Percentiles rank a stretch among this genome's conserved stretches.
phyloP scores from a whole-genome alignment of 176 grass and related monocot genomes.

The Rhynchospora pubera region DNA sequence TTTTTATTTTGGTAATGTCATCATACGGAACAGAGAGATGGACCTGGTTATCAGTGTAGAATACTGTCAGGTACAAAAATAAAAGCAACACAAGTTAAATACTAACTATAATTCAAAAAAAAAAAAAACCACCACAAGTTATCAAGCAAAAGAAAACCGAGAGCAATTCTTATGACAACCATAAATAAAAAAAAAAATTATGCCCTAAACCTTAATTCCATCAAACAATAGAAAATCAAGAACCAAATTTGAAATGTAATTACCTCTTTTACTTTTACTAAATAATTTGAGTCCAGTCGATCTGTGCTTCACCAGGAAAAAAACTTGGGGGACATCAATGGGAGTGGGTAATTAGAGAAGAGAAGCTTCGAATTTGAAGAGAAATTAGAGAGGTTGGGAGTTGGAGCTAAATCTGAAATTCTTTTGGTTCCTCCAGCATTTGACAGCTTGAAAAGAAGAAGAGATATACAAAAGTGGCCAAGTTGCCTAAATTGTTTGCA shows the following conservation, averaged over 20 bases:
- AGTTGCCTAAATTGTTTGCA: slow-evolving; percentile 23
- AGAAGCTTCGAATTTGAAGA: slow-evolving; percentile 4
- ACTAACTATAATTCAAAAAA: background rate
- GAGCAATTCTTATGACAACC: background rate
- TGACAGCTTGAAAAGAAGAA: slow-evolving; percentile 28
- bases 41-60: background rate
- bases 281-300: background rate
- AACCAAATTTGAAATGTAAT: background rate
- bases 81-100: background rate
- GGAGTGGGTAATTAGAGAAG: background rate
- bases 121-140: background rate
- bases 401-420: background rate
- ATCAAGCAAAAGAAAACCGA: background rate
- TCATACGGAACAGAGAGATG: background rate
- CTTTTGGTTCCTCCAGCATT: background rate
- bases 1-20: too few species aligned
- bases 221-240: background rate
- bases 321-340: background rate
- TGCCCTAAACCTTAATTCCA: background rate
- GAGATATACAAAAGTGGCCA: slow-evolving; percentile 20
- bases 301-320: background rate
- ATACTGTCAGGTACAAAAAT: background rate
- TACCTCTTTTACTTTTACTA: background rate
- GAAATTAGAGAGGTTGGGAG: background rate
- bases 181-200: background rate